phyloP scores from a whole-genome alignment of 2,329 filamentous ascomycete genomes.

The Xylariaceae sp. region DNA sequence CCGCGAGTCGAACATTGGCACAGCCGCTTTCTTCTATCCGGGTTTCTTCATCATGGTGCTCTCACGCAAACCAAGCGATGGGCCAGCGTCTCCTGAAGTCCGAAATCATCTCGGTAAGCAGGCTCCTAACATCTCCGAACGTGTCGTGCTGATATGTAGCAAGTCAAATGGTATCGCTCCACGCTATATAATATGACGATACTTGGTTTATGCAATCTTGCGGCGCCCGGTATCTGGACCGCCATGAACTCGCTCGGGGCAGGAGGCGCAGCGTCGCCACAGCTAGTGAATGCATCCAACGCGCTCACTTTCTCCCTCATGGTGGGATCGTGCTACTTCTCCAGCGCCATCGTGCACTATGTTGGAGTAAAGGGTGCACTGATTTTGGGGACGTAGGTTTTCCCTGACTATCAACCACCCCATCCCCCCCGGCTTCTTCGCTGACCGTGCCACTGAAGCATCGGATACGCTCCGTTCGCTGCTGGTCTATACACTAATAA shows the following conservation, averaged over 20 bases:
- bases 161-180: slow-evolving; percentile 62
- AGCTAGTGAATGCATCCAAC: slow-evolving; percentile 64
- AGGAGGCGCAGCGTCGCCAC: slow-evolving; percentile 56
- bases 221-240: slow-evolving; percentile 64
- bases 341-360: slow-evolving; percentile 54
- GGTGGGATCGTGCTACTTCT: slow-evolving; percentile 63
- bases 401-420: background rate
- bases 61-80: background rate
- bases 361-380: slow-evolving; percentile 65
- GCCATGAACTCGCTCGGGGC: slow-evolving; percentile 69
- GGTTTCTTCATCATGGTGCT: background rate
- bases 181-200: slow-evolving; percentile 68
- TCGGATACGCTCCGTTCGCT: slow-evolving; percentile 65
- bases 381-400: slow-evolving; percentile 55
- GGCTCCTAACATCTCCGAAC: background rate
- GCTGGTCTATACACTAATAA: slow-evolving; percentile 68
- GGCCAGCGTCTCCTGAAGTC: background rate
- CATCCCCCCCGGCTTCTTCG: background rate
- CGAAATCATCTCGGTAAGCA: background rate
- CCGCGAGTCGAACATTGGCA: too few species aligned
- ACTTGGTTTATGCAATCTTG: slow-evolving; percentile 62
- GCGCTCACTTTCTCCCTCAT: slow-evolving; percentile 65
- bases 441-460: slow-evolving; percentile 20
- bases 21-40: too few species aligned
- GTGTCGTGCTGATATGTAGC: background rate